Evolutionary conservation across 768 basidiomycete species (phyloP).

Genomic region (Cyathus striatus): DNA sequence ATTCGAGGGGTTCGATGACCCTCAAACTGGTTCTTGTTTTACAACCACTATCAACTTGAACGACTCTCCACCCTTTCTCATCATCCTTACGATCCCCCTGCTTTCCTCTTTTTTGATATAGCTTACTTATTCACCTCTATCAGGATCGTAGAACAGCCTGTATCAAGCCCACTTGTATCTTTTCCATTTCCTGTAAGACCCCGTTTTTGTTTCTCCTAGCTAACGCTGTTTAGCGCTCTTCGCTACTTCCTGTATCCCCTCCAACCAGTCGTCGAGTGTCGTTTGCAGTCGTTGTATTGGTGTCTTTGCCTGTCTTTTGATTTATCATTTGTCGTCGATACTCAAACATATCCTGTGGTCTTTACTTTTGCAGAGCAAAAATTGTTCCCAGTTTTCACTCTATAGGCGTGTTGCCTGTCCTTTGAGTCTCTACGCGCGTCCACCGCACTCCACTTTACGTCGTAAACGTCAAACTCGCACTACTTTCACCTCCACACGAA

Average conservation of each 20-base stretch:
- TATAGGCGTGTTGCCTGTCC: constrained; percentile 6
- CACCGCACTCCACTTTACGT: neutral
- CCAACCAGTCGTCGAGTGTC: neutral
- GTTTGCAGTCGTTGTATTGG: neutral
- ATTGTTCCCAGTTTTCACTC: constrained; percentile 15
- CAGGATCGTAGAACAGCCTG: neutral
- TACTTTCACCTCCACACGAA: neutral
- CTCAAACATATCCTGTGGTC: constrained; percentile 29
- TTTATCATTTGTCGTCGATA: constrained; percentile 26
- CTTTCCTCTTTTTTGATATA: no score
- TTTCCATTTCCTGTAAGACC: no score
- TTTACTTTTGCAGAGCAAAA: constrained; percentile 23
- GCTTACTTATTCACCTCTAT: no score
- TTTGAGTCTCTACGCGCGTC: constrained; percentile 1
- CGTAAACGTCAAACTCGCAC: neutral
- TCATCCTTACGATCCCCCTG: neutral
- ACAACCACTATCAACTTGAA: neutral
- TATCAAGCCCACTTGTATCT: neutral
- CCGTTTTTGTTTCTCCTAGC: neutral
- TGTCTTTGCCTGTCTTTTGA: constrained; percentile 11
- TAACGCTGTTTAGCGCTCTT: neutral
- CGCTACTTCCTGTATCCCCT: neutral
- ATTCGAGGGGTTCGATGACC: neutral
- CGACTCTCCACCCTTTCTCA: neutral
- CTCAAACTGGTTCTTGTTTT: neutral